Base-by-base conservation (phyloP, 805 yeast genomes). In the Sugiyamaella marilandica region DNA sequence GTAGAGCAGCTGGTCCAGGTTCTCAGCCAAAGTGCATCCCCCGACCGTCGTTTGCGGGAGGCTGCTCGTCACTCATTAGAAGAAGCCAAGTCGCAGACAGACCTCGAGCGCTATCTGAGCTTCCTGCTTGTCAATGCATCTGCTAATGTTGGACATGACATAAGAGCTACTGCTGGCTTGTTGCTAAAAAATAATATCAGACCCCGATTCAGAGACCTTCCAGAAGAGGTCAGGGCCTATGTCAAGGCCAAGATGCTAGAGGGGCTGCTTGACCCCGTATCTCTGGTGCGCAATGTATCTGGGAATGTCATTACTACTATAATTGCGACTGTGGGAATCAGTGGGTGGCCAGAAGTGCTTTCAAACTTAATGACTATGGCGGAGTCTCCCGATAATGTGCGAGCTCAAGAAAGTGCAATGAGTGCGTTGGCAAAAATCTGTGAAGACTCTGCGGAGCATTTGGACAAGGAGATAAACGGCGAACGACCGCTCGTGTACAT, bases 231-330 rank as follows among this genome's bases (percentile, higher is more conserved):
- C n/a, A 62, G 72, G 47, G 73, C 67, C 9, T 75, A 79, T 60
- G 73, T 84, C 35, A 74, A 78, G 57, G 55, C 64, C n/a, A 62
- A 70, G 50, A 68, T 77, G 21, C 58, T 73, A 59, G 61, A 67
- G 56, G 74, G 89, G 1, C 72, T 89, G 43, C 61, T 78, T 32
- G 85, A 78, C 55, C 59, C 70, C 1, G 78, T 79, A 50, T 66
- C 71, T n/a, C 71, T 87, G 59, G 86, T 92, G 29, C 78, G 96
- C 55, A 89, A 87, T 64, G 87, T 92, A 55, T 84, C 97, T 5
- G 97, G 97, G 37, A 90, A 84, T 63, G 96, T 90, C 47, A 82
- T 92, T 49, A 87, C 97, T 1, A 78, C 96, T 0, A 70, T 94
- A 31, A 85, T 90, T 59, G 75, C 85, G 1, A 69, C 69, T 51